phyloP scores from a whole-genome alignment of 2,329 filamentous ascomycete species.

The Trichoderma afroharzianum region DNA sequence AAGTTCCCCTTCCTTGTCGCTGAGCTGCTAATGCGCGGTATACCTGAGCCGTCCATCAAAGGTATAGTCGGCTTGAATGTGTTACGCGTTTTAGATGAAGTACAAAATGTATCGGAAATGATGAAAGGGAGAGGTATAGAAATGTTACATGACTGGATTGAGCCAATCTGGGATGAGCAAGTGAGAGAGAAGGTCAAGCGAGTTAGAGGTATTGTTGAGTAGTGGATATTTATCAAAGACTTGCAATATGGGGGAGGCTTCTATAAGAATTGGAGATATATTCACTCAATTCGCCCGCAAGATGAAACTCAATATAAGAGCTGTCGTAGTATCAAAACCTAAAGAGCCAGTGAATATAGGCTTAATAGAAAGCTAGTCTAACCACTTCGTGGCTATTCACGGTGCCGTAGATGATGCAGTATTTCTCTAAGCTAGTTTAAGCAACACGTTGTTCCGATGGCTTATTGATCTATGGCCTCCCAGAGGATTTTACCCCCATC shows the following conservation, averaged over 20 bases:
- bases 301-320: background rate
- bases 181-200: background rate
- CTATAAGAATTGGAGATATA: too few relatives aligned
- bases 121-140: background rate
- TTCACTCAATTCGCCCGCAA: too few relatives aligned
- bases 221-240: background rate
- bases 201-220: background rate
- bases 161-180: constrained; percentile 11
- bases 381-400: background rate
- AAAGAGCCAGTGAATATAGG: too few relatives aligned
- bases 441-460: background rate
- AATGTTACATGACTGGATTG: constrained; percentile 7
- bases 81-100: background rate
- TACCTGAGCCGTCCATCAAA: constrained; percentile 2
- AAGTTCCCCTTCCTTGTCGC: constrained; percentile 57
- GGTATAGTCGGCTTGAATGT: background rate
- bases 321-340: too few relatives aligned
- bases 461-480: background rate
- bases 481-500: constrained; percentile 9
- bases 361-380: background rate
- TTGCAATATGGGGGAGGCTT: background rate
- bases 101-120: background rate
- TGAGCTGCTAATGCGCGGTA: constrained; percentile 12
- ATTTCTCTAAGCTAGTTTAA: background rate
- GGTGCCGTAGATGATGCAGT: background rate